Conservation (phyloP, 805 yeast genomes). For the Ogataea ramenticola region DNA sequence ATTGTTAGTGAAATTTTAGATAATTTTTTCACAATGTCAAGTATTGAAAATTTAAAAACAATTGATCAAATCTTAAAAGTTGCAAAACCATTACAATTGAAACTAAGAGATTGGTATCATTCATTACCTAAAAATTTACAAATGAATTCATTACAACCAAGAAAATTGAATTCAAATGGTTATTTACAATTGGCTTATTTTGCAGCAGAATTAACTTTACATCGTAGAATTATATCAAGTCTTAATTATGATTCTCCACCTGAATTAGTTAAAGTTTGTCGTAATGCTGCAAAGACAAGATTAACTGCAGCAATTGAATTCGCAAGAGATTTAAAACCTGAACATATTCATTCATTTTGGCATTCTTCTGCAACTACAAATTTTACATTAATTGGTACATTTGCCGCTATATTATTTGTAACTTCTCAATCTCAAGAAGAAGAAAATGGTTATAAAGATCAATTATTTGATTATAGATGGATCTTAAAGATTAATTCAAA, state of each 20-base stretch:
- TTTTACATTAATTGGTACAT: constrained; percentile 77
- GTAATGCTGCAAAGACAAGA: constrained; percentile 81
- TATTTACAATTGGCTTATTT: constrained; percentile 79
- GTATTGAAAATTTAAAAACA: constrained; percentile 46
- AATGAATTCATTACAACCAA: constrained; percentile 51
- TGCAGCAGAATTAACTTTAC: constrained; percentile 83
- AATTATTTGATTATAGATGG: constrained; percentile 72
- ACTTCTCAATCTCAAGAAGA: constrained; percentile 62
- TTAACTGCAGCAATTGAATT: constrained; percentile 77
- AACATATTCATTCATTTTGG: constrained; percentile 87
- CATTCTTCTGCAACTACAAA: constrained; percentile 75
- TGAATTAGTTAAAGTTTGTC: constrained; percentile 59
- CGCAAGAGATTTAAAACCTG: constrained; percentile 66
- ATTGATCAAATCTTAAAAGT: constrained; percentile 62
- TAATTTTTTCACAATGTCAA: constrained; percentile 63
- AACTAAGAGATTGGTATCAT: constrained; percentile 70
- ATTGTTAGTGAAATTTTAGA: constrained; percentile 68
- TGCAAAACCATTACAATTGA: constrained; percentile 78
- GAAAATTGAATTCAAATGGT: constrained; percentile 67
- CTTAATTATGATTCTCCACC: constrained; percentile 36
- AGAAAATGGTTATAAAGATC: constrained; percentile 53
- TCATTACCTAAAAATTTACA: constrained; percentile 58
- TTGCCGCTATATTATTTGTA: constrained; percentile 73
- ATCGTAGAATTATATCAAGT: constrained; percentile 63
- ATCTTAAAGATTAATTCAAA: constrained; percentile 65